Evolutionary conservation across 345 rosid species (phyloP).

Genomic region (Populus euphratica): DNA sequence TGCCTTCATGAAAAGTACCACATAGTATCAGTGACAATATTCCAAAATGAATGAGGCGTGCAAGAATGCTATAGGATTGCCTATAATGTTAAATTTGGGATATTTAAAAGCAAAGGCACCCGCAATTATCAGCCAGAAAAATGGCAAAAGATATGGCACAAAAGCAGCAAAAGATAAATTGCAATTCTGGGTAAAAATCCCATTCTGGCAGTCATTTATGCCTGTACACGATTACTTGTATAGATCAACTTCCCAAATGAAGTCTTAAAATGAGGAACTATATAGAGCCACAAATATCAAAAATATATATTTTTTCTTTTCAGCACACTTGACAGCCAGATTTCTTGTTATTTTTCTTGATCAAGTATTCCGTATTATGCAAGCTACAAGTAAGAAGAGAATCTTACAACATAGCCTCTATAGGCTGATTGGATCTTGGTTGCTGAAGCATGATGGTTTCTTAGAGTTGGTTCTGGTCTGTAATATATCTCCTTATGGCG

Average conservation of each 20-base stretch:
- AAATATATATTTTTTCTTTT: not conserved
- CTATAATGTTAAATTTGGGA: not conserved
- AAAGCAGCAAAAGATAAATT: not conserved
- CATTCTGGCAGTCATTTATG: not conserved
- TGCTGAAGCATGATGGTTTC: conserved; percentile 61
- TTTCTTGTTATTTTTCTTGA: not conserved
- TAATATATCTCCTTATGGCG: conserved; percentile 44
- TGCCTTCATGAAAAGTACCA: conserved; percentile 49
- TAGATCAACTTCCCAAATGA: not conserved
- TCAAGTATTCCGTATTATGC: not conserved
- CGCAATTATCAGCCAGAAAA: not conserved
- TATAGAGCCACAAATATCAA: not conserved
- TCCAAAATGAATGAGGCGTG: conserved; percentile 3
- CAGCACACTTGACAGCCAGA: not conserved
- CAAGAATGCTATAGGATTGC: not conserved
- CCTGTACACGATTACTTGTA: too few species aligned
- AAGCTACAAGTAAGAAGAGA: conserved; percentile 10
- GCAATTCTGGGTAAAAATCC: not conserved
- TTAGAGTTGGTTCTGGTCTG: conserved; percentile 64
- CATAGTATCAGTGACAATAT: not conserved
- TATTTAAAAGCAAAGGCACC: not conserved
- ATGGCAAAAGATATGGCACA: not conserved
- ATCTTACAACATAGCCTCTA: conserved; percentile 79
- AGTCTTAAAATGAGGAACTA: not conserved
- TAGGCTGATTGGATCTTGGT: conserved; percentile 83